phyloP scores from a whole-genome alignment of 257 asterid species.

The Apocynum venetum region DNA sequence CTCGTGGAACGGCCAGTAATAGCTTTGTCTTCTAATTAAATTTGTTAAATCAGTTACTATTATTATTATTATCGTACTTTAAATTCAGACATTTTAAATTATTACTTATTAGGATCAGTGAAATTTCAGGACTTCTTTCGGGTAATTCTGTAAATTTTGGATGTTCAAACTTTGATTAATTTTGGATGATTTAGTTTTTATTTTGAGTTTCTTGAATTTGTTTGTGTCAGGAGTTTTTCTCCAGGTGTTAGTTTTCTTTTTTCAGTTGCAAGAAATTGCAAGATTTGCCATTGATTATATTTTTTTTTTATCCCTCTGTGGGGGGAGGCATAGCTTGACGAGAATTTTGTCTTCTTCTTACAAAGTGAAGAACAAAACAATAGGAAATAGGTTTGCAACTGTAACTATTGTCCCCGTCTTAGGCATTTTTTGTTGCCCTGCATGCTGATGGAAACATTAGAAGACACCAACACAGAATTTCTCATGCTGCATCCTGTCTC shows the following conservation, averaged over 20 bases:
- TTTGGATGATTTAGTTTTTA: too few species aligned
- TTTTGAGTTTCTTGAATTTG: too few species aligned
- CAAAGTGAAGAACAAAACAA: conserved; percentile 9
- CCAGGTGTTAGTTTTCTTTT: conserved; percentile 20
- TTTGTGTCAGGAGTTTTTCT: background rate
- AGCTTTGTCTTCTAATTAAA: background rate
- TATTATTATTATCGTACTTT: too few species aligned
- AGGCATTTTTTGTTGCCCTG: conserved; percentile 1
- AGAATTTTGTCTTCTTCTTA: conserved; percentile 6
- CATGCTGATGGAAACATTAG: background rate
- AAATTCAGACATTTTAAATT: too few species aligned
- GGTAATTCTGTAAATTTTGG: too few species aligned
- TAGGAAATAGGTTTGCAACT: background rate
- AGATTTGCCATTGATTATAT: background rate
- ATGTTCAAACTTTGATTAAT: too few species aligned
- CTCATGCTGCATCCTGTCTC: background rate
- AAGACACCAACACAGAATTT: conserved; percentile 1
- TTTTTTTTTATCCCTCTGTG: background rate
- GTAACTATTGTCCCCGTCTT: background rate
- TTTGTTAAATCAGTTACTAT: too few species aligned
- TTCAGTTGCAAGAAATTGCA: conserved; percentile 9
- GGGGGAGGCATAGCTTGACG: background rate
- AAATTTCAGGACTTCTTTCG: too few species aligned
- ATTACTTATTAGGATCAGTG: too few species aligned
- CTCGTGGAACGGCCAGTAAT: conserved; percentile 13